phyloP scores from a whole-genome alignment of 352 stramenopile genomes.

The Hyaloperonospora brassicae region DNA sequence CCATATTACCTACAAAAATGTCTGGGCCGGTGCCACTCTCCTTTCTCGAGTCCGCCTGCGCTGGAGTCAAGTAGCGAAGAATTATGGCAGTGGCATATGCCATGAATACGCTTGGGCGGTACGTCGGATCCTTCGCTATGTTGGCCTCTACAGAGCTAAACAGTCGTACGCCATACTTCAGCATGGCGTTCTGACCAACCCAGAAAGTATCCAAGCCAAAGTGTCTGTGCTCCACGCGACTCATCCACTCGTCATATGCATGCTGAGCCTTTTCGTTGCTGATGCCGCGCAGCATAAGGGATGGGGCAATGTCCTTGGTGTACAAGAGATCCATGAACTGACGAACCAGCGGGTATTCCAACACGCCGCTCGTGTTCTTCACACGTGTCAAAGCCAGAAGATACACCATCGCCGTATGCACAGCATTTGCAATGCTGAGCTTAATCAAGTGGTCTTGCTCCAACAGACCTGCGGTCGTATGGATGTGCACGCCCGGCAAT shows the following conservation, averaged over 20 bases:
- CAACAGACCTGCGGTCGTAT: slow-evolving; percentile 34
- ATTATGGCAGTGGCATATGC: slow-evolving; percentile 42
- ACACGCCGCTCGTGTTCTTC: slow-evolving; percentile 5
- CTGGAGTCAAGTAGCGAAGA: slow-evolving; percentile 48
- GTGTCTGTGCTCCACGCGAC: slow-evolving; percentile 58
- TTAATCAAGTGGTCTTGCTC: slow-evolving; percentile 85
- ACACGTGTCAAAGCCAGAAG: slow-evolving; percentile 42
- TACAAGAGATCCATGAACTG: slow-evolving; percentile 80
- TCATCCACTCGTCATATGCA: slow-evolving; percentile 82
- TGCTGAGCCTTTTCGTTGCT: slow-evolving; percentile 28
- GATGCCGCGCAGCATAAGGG: slow-evolving; percentile 30
- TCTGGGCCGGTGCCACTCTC: slow-evolving; percentile 5
- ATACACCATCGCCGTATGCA: slow-evolving; percentile 89
- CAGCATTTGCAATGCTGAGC: slow-evolving; percentile 87
- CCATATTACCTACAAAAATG: slow-evolving; percentile 45
- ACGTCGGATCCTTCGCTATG: slow-evolving; percentile 18
- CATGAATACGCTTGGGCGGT: slow-evolving; percentile 35
- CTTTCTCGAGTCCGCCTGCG: slow-evolving; percentile 22
- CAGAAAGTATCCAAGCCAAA: slow-evolving; percentile 92
- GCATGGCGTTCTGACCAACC: slow-evolving; percentile 85
- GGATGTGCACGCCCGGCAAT: slow-evolving; percentile 50
- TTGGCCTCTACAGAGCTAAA: slow-evolving; percentile 26
- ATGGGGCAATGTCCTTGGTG: slow-evolving; percentile 64
- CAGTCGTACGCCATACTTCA: slow-evolving; percentile 41
- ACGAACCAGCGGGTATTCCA: slow-evolving; percentile 31